Conservation (phyloP, 495 filamentous ascomycete genomes). For the Penicillium mononematosum region DNA sequence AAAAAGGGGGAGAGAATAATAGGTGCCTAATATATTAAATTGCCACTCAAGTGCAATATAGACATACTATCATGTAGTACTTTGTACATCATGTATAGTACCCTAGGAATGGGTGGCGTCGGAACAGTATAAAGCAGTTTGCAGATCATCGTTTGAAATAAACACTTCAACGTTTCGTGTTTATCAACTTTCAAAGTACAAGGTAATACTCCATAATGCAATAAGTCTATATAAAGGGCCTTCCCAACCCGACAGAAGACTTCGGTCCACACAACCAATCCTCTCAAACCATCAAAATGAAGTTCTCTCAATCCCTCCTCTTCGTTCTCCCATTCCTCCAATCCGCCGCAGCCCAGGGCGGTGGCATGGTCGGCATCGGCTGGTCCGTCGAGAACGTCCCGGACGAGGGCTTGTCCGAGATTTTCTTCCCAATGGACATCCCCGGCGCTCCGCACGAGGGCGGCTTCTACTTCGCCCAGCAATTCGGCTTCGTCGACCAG, state of each 20-base stretch:
- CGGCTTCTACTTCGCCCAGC: conserved; percentile 32
- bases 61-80: not conserved
- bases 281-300: conserved; percentile 18
- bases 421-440: conserved; percentile 34
- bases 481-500: conserved; percentile 26
- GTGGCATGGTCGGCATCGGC: conserved; percentile 16
- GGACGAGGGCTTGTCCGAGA: conserved; percentile 20
- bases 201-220: not conserved
- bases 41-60: not conserved
- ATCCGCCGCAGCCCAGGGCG: conserved; percentile 14
- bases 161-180: conserved; percentile 16
- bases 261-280: not conserved
- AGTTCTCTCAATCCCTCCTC: conserved; percentile 1
- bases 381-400: conserved; percentile 16
- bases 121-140: conserved; percentile 7
- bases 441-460: conserved; percentile 20
- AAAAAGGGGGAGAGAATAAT: not conserved
- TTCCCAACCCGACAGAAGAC: conserved; percentile 18
- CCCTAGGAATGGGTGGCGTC: not conserved
- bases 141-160: conserved; percentile 13
- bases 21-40: not conserved
- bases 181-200: conserved; percentile 1
- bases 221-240: not conserved
- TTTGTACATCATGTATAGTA: not conserved
- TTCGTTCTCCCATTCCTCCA: conserved; percentile 1